Evolutionary conservation across 768 basidiomycete genomes (phyloP).

Genomic region (Trametes punicea): DNA sequence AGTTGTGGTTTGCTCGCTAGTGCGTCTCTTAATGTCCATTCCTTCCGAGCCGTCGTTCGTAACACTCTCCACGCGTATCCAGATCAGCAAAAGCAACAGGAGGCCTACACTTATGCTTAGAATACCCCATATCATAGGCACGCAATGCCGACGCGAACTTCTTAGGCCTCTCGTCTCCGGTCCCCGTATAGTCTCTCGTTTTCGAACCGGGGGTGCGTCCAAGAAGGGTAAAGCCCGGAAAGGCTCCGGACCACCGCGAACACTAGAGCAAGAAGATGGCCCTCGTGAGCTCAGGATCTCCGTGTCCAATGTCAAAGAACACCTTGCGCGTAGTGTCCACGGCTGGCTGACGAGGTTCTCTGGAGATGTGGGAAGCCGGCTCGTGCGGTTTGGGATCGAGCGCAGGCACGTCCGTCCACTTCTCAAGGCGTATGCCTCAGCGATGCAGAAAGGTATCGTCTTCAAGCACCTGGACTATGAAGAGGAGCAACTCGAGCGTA

Average conservation of each 20-base stretch:
- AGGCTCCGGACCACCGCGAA: background rate
- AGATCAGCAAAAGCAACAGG: too few species aligned
- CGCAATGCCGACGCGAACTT: background rate
- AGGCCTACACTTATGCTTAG: slow-evolving; percentile 10
- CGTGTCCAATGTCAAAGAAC: slow-evolving; percentile 21
- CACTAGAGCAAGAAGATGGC: background rate
- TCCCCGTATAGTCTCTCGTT: background rate
- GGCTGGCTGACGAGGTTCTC: slow-evolving; percentile 37
- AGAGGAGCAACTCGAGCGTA: slow-evolving; percentile 42
- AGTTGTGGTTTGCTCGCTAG: too few species aligned
- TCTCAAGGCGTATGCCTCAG: slow-evolving; percentile 40
- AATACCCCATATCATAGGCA: background rate
- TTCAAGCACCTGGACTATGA: slow-evolving; percentile 24
- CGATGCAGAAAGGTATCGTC: slow-evolving; percentile 30
- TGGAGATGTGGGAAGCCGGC: slow-evolving; percentile 33
- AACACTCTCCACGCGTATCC: too few species aligned
- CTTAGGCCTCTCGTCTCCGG: background rate
- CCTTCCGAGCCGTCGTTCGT: too few species aligned
- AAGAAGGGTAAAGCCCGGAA: background rate
- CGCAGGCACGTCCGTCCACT: slow-evolving; percentile 36
- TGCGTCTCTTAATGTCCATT: too few species aligned
- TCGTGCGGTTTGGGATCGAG: slow-evolving; percentile 50
- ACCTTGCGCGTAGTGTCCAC: slow-evolving; percentile 37
- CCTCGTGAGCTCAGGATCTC: background rate
- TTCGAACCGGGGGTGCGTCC: background rate